Percentiles rank a stretch among this genome's conserved stretches.
Conservation (phyloP, 2,329 filamentous ascomycete species). For the Coniochaeta prunicola region DNA sequence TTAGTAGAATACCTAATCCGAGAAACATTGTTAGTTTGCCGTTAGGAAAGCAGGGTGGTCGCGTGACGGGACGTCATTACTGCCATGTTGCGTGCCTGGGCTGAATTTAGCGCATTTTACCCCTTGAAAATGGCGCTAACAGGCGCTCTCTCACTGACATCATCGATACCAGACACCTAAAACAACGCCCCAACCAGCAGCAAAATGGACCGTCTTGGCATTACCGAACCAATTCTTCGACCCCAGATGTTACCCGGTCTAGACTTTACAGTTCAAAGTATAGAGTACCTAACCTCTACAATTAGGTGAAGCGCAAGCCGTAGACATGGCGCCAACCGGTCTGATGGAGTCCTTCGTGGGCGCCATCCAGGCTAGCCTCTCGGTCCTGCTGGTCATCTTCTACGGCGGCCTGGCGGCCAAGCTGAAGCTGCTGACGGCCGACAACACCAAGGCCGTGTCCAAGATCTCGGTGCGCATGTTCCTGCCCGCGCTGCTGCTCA, state of each 20-base stretch:
- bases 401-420: constrained; percentile 34
- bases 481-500: constrained; percentile 36
- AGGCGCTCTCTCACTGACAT: background rate
- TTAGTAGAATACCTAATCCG: too few relatives aligned
- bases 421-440: constrained; percentile 26
- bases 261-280: too few relatives aligned
- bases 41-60: too few relatives aligned
- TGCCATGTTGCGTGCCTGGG: background rate
- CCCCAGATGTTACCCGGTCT: too few relatives aligned
- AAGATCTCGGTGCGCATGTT: constrained; percentile 39
- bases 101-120: background rate
- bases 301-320: too few relatives aligned
- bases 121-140: background rate
- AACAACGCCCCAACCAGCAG: too few relatives aligned
- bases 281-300: too few relatives aligned
- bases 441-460: constrained; percentile 32
- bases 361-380: constrained; percentile 38
- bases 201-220: too few relatives aligned
- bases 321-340: background rate
- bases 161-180: background rate
- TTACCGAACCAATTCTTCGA: too few relatives aligned
- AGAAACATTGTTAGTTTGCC: too few relatives aligned
- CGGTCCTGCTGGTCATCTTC: constrained; percentile 37
- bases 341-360: constrained; percentile 30
- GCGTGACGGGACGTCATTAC: background rate